Percentiles rank a stretch among this genome's conserved stretches.
These are phyloP conservation scores for Hypoxylon rubiginosum DNA, from an alignment of 2,329 filamentous ascomycete genomes.

Conservation along the genomic window DNA sequence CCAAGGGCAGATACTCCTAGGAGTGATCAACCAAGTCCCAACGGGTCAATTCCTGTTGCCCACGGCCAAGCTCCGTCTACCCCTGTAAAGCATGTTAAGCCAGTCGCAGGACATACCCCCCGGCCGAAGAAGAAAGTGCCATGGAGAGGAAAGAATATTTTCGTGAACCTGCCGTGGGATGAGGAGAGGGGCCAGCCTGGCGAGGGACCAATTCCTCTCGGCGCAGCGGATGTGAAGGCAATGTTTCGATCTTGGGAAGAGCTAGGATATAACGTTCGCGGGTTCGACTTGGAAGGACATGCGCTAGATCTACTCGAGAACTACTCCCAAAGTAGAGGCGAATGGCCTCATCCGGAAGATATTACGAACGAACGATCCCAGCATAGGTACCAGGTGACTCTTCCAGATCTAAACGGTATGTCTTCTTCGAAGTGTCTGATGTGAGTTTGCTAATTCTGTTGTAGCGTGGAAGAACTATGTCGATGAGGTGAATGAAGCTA, in stretches of 20 bases:
- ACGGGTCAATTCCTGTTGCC: slow-evolving; percentile 45
- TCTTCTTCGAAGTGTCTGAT: slow-evolving; percentile 16
- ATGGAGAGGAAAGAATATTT: slow-evolving; percentile 81
- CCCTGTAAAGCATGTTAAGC: slow-evolving; percentile 52
- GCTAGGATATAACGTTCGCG: slow-evolving; percentile 75
- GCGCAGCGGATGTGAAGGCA: slow-evolving; percentile 66
- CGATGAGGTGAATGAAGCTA: slow-evolving; percentile 87
- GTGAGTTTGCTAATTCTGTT: slow-evolving; percentile 29
- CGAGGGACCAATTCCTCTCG: slow-evolving; percentile 67
- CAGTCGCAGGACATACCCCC: slow-evolving; percentile 62
- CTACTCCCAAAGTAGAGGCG: slow-evolving; percentile 73
- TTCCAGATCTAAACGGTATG: slow-evolving; percentile 77
- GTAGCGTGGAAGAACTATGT: slow-evolving; percentile 82
- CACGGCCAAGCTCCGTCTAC: slow-evolving; percentile 43
- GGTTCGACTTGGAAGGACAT: slow-evolving; percentile 74
- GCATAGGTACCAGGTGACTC: slow-evolving; percentile 70
- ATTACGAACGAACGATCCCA: slow-evolving; percentile 67
- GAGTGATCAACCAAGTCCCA: slow-evolving; percentile 49
- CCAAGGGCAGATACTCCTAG: slow-evolving; percentile 52
- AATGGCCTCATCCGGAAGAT: slow-evolving; percentile 76
- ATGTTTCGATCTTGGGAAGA: slow-evolving; percentile 77
- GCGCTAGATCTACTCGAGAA: slow-evolving; percentile 51
- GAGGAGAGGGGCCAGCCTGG: slow-evolving; percentile 73
- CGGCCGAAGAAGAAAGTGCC: slow-evolving; percentile 77
- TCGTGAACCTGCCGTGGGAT: slow-evolving; percentile 77